Conservation (phyloP, 176 grass and related monocot species). For the Poa pratensis region DNA sequence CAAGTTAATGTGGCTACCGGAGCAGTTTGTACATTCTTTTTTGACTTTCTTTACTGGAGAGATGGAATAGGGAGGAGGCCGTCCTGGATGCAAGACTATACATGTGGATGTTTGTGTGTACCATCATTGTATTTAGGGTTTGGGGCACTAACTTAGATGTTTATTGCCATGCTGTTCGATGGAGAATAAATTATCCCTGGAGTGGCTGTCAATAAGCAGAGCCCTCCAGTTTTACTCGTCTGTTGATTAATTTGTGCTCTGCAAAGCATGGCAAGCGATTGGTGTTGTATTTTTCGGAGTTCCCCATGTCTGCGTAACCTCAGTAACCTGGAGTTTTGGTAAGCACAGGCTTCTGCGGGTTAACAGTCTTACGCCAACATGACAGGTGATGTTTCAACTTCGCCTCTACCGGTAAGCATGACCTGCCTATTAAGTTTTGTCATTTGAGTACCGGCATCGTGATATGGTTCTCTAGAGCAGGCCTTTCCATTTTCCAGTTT, state of each 20-base stretch:
- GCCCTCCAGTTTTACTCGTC: conserved; percentile 37
- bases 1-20: conserved; percentile 49
- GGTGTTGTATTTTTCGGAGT: neutral
- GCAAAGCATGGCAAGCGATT: neutral
- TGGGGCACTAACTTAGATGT: conserved; percentile 57
- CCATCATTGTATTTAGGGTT: conserved; percentile 65
- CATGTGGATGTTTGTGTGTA: conserved; percentile 72
- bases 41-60: conserved; percentile 54
- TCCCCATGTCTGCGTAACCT: neutral
- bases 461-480: neutral
- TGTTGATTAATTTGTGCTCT: neutral
- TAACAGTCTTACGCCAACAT: neutral
- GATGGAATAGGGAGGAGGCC: conserved; percentile 48
- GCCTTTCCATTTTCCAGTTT: neutral
- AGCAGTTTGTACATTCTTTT: conserved; percentile 70
- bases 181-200: conserved; percentile 61
- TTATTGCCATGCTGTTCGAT: conserved; percentile 42
- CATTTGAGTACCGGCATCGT: neutral
- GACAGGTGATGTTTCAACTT: neutral
- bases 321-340: neutral
- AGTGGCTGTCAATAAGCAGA: conserved; percentile 48
- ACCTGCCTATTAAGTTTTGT: neutral
- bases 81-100: conserved; percentile 54
- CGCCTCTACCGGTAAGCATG: conserved; percentile 2
- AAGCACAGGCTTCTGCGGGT: neutral